Percentiles rank a stretch among this genome's conserved stretches.
These are phyloP conservation scores for Reticulascus tulasneorum DNA, from an alignment of 2,329 filamentous ascomycete genomes.

Conservation along the genomic window DNA sequence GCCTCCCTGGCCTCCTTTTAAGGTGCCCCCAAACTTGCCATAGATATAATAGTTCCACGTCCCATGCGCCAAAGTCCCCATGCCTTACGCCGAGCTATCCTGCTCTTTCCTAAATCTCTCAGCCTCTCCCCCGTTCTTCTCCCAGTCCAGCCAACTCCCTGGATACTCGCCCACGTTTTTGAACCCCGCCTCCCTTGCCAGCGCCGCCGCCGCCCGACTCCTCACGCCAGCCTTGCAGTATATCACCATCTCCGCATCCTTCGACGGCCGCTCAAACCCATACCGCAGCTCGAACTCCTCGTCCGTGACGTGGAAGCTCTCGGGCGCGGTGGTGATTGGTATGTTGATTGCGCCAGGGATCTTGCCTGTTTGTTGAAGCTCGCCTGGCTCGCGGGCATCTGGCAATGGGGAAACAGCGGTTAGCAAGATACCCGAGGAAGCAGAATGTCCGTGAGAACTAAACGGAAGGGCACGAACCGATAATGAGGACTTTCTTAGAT, in stretches of 20 bases:
- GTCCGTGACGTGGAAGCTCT: constrained; percentile 70
- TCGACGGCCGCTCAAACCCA: constrained; percentile 65
- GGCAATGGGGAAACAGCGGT: neutral
- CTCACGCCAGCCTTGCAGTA: constrained; percentile 93
- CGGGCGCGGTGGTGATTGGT: constrained; percentile 71
- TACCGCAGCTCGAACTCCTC: constrained; percentile 82
- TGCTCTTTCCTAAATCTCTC: constrained; percentile 26
- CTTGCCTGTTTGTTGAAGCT: constrained; percentile 59
- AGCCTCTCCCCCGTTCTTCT: constrained; percentile 61
- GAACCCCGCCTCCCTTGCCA: constrained; percentile 78
- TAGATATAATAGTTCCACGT: too few species aligned
- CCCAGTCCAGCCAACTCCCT: constrained; percentile 83
- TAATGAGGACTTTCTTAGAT: constrained; percentile 38
- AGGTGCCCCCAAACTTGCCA: too few species aligned
- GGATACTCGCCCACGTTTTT: constrained; percentile 65
- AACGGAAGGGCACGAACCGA: constrained; percentile 40
- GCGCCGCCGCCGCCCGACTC: constrained; percentile 68
- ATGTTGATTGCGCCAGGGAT: constrained; percentile 84
- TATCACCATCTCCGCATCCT: constrained; percentile 64
- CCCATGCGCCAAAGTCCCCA: too few species aligned
- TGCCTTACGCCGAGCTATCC: too few species aligned
- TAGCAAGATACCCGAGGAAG: neutral
- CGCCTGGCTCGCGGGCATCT: constrained; percentile 71
- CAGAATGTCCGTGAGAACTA: neutral
- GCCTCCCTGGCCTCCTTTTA: too few species aligned